Conservation (phyloP, 306 rosid species). For the Trifolium fragiferum region DNA sequence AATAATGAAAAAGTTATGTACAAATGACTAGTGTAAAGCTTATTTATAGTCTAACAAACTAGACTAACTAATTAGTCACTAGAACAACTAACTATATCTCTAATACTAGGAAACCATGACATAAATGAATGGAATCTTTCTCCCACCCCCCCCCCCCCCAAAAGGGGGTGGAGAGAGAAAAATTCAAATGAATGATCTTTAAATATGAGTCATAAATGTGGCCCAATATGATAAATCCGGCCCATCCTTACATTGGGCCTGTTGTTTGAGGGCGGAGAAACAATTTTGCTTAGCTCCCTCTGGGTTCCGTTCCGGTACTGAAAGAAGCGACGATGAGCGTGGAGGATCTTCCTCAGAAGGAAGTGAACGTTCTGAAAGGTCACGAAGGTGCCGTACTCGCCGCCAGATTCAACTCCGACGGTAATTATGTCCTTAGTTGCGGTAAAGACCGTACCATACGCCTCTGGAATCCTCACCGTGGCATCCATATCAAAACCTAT, state of each 20-base stretch:
- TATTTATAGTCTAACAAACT: too few species aligned
- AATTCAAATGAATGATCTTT: too few species aligned
- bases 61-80: too few species aligned
- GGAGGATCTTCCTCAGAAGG: slow-evolving; percentile 66
- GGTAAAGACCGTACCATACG: slow-evolving; percentile 95
- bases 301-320: background rate
- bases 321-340: slow-evolving; percentile 54
- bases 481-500: slow-evolving; percentile 89
- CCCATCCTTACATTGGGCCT: slow-evolving; percentile 14
- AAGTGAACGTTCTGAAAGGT: slow-evolving; percentile 66
- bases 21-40: too few species aligned
- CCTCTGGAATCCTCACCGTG: slow-evolving; percentile 97
- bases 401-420: slow-evolving; percentile 79
- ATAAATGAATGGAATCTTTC: too few species aligned
- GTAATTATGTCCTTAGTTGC: slow-evolving; percentile 77
- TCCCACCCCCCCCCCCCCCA: too few species aligned
- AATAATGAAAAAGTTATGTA: too few species aligned
- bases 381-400: slow-evolving; percentile 88
- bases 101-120: too few species aligned
- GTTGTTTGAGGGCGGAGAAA: background rate
- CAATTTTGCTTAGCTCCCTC: too few species aligned
- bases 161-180: too few species aligned
- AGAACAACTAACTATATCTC: too few species aligned
- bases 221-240: background rate
- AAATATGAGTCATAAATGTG: background rate